Evolutionary conservation across 2,329 filamentous ascomycete species (phyloP).

Genomic region (Colletotrichum lindemuthianum): DNA sequence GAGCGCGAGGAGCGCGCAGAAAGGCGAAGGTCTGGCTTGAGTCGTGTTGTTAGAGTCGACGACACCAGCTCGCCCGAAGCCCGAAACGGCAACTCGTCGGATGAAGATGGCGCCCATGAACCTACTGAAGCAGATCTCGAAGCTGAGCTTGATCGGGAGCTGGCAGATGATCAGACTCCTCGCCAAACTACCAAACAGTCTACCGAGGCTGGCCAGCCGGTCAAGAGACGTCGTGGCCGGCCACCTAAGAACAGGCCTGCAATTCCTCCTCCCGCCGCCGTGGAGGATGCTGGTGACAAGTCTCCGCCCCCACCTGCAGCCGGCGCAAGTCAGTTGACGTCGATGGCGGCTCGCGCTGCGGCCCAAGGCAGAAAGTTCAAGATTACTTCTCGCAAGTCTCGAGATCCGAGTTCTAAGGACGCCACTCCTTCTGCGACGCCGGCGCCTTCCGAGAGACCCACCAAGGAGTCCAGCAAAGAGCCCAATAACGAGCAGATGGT

Average conservation of each 20-base stretch:
- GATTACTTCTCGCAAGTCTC: slow-evolving; percentile 52
- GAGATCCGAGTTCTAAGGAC: slow-evolving; percentile 13
- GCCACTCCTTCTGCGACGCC: slow-evolving; percentile 8
- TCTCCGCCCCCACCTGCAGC: slow-evolving; percentile 22
- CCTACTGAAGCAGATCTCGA: slow-evolving; percentile 46
- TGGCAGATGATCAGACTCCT: slow-evolving; percentile 40
- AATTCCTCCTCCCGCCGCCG: not conserved
- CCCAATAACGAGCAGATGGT: not conserved
- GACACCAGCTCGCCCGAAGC: slow-evolving; percentile 26
- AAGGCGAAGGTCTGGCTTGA: slow-evolving; percentile 34
- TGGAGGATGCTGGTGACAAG: slow-evolving; percentile 15
- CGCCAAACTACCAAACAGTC: slow-evolving; percentile 4
- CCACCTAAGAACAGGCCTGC: slow-evolving; percentile 28
- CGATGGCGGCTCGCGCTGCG: slow-evolving; percentile 67
- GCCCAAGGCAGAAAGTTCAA: slow-evolving; percentile 63
- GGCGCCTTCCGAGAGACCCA: not conserved
- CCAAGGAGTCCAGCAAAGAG: not conserved
- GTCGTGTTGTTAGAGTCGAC: slow-evolving; percentile 23
- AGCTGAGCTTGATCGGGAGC: slow-evolving; percentile 46
- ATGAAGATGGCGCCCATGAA: slow-evolving; percentile 35
- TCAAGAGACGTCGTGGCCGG: slow-evolving; percentile 28
- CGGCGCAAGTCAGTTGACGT: slow-evolving; percentile 51
- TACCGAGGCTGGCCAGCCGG: slow-evolving; percentile 12
- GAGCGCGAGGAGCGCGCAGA: slow-evolving; percentile 22
- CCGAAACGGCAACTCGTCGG: slow-evolving; percentile 1